Percentiles rank a stretch among this genome's conserved stretches.
These are phyloP conservation scores for Craspedostauros australis DNA, from an alignment of 108 stramenopile genomes.

Conservation along the genomic window DNA sequence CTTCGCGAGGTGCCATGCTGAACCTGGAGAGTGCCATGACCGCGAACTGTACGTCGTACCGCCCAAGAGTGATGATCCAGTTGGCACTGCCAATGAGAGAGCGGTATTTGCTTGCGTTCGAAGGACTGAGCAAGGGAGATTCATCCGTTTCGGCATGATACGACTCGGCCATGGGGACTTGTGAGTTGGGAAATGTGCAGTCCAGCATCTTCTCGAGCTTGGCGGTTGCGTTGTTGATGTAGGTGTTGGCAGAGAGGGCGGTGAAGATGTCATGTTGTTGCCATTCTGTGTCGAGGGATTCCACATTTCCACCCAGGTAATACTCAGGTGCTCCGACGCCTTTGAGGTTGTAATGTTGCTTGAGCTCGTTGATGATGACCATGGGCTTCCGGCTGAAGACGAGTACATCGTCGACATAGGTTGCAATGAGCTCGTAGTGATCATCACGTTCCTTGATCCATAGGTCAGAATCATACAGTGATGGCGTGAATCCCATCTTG, in stretches of 20 bases:
- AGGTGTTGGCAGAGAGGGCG: not conserved
- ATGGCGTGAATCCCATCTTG: constrained; percentile 7
- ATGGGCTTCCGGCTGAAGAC: not conserved
- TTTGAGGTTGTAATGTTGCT: not conserved
- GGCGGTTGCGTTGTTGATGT: not conserved
- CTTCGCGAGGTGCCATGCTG: too few species aligned
- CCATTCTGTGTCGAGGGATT: not conserved
- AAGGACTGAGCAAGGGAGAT: too few species aligned
- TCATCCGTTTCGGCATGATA: too few species aligned
- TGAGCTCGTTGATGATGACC: not conserved
- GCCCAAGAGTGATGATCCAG: constrained; percentile 25
- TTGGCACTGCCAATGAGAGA: constrained; percentile 7
- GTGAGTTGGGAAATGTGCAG: not conserved
- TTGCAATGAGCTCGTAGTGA: not conserved
- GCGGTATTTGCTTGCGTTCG: too few species aligned
- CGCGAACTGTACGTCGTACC: constrained; percentile 33
- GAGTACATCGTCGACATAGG: not conserved
- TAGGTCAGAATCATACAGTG: constrained; percentile 7
- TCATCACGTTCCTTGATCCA: constrained; percentile 5
- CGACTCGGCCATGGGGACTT: too few species aligned
- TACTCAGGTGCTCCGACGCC: constrained; percentile 3
- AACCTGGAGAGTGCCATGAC: constrained; percentile 8
- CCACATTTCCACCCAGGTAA: not conserved
- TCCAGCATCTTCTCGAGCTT: not conserved
- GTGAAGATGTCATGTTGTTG: not conserved